A percentile compares a stretch with the other conserved stretches of the same genome.
These are phyloP conservation scores for Aspergillus sp. DNA, from an alignment of 2,329 filamentous ascomycete species.

Conservation along the genomic window DNA sequence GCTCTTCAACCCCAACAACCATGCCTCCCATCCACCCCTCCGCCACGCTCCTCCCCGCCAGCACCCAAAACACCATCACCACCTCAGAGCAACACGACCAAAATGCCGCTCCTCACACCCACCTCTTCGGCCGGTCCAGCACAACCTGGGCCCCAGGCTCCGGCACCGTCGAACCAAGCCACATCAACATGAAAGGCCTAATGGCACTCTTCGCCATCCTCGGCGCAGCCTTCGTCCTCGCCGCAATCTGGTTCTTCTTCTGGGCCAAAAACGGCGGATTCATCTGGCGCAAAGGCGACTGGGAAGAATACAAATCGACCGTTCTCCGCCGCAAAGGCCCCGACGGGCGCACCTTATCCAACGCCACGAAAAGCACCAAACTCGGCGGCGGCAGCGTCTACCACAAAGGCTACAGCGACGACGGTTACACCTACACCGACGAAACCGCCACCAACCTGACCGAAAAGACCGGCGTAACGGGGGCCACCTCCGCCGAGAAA, in stretches of 20 bases:
- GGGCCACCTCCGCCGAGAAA: neutral
- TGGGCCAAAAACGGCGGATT: conserved; percentile 97
- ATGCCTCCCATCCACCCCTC: conserved; percentile 36
- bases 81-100: conserved; percentile 8
- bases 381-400: conserved; percentile 84
- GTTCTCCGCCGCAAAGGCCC: conserved; percentile 86
- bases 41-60: conserved; percentile 18
- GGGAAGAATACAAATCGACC: conserved; percentile 98
- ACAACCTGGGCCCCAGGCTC: conserved; percentile 32
- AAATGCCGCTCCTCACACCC: conserved; percentile 14
- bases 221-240: conserved; percentile 72
- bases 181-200: conserved; percentile 62
- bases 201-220: conserved; percentile 86
- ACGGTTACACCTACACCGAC: conserved; percentile 55
- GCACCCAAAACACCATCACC: conserved; percentile 22
- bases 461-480: conserved; percentile 22
- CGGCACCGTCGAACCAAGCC: conserved; percentile 43
- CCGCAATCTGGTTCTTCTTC: conserved; percentile 96
- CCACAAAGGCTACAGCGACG: conserved; percentile 64
- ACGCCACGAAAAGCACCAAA: conserved; percentile 77
- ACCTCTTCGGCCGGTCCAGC: conserved; percentile 33
- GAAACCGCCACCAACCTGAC: conserved; percentile 45
- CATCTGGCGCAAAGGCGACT: conserved; percentile 79
- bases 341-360: conserved; percentile 81
- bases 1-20: conserved; percentile 18